Conservation (phyloP, 495 filamentous ascomycete species). For the Usnea hakonensis region DNA sequence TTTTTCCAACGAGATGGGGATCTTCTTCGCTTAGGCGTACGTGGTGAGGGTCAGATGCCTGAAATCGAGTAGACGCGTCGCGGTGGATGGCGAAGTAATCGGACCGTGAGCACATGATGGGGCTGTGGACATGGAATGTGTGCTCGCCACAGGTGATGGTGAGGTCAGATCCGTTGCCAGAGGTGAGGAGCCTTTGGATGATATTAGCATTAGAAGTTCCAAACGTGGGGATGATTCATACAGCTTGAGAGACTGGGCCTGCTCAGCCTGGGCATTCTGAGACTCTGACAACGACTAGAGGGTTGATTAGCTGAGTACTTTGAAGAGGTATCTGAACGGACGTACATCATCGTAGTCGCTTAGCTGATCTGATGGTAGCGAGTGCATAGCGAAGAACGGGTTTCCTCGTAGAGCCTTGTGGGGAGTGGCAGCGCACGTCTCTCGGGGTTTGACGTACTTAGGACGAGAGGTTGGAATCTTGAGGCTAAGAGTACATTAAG, state of each 20-base stretch:
- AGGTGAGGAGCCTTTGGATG: slow-evolving; percentile 3
- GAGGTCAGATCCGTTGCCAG: slow-evolving; percentile 6
- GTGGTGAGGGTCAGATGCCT: neutral
- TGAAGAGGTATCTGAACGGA: no score
- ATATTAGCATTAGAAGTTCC: neutral
- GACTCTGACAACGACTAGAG: neutral
- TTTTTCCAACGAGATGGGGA: neutral
- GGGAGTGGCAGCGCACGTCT: no score
- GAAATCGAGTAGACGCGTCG: neutral
- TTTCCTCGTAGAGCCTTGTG: no score
- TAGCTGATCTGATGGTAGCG: no score
- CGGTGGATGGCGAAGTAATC: neutral
- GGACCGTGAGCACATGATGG: slow-evolving; percentile 4
- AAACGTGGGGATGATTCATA: neutral
- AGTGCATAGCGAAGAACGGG: no score
- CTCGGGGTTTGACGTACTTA: no score
- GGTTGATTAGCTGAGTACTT: no score
- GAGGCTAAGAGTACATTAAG: no score
- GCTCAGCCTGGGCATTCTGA: slow-evolving; percentile 2
- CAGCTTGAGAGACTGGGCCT: slow-evolving; percentile 3
- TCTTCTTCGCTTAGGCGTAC: neutral
- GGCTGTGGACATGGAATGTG: slow-evolving; percentile 8
- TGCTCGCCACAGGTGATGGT: neutral
- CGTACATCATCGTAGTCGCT: no score
- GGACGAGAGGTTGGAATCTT: no score